Evolutionary conservation across 1,139 yeast species (phyloP).

Genomic region (Pichia sp.): DNA sequence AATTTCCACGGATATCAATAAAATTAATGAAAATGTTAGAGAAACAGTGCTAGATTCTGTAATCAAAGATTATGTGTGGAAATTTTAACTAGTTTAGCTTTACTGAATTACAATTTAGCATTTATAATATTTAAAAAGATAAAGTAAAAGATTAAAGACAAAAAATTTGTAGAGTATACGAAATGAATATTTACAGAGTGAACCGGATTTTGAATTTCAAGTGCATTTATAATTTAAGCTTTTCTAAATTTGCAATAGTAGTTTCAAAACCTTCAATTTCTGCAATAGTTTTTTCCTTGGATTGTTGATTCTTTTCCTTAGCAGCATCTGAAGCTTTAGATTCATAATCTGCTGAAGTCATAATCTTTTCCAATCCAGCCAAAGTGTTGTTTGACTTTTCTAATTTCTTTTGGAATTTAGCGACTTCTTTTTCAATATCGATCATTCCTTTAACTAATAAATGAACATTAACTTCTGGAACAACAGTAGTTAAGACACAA

Average conservation of each 20-base stretch:
- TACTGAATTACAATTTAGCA: no score
- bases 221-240: constrained; percentile 52
- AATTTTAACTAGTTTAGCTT: constrained; percentile 22
- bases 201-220: no score
- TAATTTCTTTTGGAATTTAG: constrained; percentile 74
- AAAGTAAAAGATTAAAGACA: not conserved
- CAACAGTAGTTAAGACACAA: constrained; percentile 78
- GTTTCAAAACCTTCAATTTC: constrained; percentile 83
- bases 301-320: constrained; percentile 65
- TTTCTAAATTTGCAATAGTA: constrained; percentile 69
- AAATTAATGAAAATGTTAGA: constrained; percentile 42
- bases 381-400: constrained; percentile 46
- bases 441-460: constrained; percentile 91
- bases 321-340: constrained; percentile 81
- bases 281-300: constrained; percentile 67
- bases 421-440: constrained; percentile 85
- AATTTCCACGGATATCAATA: constrained; percentile 43
- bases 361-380: constrained; percentile 50
- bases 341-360: constrained; percentile 73
- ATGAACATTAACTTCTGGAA: constrained; percentile 78
- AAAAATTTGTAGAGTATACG: constrained; percentile 2
- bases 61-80: constrained; percentile 54
- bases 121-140: not conserved
- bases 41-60: constrained; percentile 43
- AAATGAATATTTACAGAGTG: no score